Percentiles rank a stretch among this genome's conserved stretches.
These are phyloP conservation scores for Erodium texanum DNA, from an alignment of 441 rosid species.

Conservation along the genomic window DNA sequence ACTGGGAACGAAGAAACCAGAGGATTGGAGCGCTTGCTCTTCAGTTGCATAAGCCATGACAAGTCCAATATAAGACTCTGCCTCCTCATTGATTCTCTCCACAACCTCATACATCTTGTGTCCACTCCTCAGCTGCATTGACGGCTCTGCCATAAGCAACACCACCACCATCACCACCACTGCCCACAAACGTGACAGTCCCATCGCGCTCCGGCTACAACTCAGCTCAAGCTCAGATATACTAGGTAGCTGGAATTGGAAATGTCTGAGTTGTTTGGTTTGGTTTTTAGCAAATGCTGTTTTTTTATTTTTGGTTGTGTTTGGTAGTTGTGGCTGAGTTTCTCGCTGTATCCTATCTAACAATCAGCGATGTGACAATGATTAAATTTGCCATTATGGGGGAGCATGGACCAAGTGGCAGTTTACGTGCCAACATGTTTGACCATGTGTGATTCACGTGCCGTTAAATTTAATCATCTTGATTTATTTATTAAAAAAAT, in stretches of 20 bases:
- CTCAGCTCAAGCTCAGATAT: neutral
- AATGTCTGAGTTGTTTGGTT: neutral
- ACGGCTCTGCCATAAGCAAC: constrained; percentile 8
- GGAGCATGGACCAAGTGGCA: no score
- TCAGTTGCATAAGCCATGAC: constrained; percentile 32
- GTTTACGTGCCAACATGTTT: neutral
- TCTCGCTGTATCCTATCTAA: neutral
- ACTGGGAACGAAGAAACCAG: constrained; percentile 22
- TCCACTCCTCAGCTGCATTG: constrained; percentile 15
- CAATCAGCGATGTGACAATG: neutral
- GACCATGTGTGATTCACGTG: neutral
- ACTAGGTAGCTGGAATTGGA: neutral
- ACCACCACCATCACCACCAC: constrained; percentile 14
- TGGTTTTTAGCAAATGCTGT: neutral
- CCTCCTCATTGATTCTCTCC: constrained; percentile 22
- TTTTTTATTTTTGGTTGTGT: neutral
- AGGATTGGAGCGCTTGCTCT: constrained; percentile 19
- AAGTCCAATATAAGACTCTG: constrained; percentile 25
- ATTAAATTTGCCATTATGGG: neutral
- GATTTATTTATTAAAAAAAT: no score
- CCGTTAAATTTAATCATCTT: no score
- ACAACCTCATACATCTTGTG: constrained; percentile 20
- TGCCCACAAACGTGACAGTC: neutral
- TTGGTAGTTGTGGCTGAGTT: neutral
- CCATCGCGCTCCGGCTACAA: neutral